These are phyloP conservation scores for Xylariaceae sp. DNA, from an alignment of 2,329 filamentous ascomycete genomes.

Conservation along the genomic window DNA sequence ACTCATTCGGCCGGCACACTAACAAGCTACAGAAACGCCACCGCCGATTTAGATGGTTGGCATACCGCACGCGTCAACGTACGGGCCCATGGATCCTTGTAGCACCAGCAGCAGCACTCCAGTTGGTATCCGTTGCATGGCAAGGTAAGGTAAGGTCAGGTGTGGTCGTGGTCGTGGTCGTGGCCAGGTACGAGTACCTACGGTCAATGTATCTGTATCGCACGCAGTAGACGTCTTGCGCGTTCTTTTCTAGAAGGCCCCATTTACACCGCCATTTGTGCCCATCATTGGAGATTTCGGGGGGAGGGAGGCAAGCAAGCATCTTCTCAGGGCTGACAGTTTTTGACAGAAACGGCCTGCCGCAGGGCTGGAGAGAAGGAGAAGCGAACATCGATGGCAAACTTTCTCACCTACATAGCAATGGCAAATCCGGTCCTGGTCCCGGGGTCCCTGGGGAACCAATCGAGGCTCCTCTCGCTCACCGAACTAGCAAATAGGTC, in stretches of 20 bases:
- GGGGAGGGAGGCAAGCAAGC: no score
- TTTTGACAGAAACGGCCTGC: not conserved
- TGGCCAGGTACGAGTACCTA: no score
- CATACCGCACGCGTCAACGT: no score
- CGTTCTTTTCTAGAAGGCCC: not conserved
- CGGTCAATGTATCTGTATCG: no score
- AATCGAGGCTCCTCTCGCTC: constrained; percentile 3
- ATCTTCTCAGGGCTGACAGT: not conserved
- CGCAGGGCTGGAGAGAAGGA: not conserved
- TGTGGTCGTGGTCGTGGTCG: no score
- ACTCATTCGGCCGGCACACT: not conserved
- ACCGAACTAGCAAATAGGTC: not conserved
- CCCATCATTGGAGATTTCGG: no score
- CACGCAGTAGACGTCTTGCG: not conserved
- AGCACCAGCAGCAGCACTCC: no score
- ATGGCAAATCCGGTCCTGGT: not conserved
- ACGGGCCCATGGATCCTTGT: no score
- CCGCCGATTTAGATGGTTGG: not conserved
- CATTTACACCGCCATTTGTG: not conserved
- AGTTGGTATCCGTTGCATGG: not conserved
- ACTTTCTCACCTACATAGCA: not conserved
- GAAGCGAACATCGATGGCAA: not conserved
- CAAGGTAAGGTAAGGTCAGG: no score
- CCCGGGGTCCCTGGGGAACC: not conserved
- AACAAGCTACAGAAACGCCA: not conserved